Evolutionary conservation across 257 asterid genomes (phyloP).

Genomic region (Solanum appendiculatum): DNA sequence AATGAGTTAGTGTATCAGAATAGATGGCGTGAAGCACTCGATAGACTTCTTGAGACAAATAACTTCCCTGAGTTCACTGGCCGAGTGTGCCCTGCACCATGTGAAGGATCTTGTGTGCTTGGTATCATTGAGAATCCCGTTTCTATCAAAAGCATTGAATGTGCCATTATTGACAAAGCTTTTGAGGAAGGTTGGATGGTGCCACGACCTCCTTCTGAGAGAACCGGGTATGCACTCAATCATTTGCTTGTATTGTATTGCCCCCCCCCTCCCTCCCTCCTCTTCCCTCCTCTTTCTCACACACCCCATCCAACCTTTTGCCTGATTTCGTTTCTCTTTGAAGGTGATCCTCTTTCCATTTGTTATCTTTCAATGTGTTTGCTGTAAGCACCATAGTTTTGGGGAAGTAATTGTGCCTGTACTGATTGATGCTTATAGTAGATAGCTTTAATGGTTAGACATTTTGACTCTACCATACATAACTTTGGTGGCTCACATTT

Average conservation of each 20-base stretch:
- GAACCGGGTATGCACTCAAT: constrained; percentile 61
- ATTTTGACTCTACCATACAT: background rate
- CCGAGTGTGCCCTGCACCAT: constrained; percentile 99
- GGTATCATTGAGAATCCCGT: constrained; percentile 98
- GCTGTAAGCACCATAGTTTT: background rate
- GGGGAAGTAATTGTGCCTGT: background rate
- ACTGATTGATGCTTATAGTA: background rate
- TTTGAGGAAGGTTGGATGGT: constrained; percentile 99
- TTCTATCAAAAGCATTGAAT: constrained; percentile 87
- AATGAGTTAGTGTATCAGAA: constrained; percentile 96
- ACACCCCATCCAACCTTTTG: background rate
- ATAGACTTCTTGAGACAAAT: constrained; percentile 96
- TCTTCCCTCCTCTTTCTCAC: background rate
- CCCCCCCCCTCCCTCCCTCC: background rate
- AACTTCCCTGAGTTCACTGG: constrained; percentile 99
- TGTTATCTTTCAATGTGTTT: background rate
- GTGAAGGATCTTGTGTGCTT: constrained; percentile 99
- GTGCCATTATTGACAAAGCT: constrained; percentile 93
- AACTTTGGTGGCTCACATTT: background rate
- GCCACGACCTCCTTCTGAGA: constrained; percentile 83
- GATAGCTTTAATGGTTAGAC: background rate
- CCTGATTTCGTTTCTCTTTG: background rate
- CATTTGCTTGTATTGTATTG: background rate
- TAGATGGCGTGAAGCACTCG: constrained; percentile 97
- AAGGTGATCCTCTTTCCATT: background rate